phyloP scores from a whole-genome alignment of 1,284 basidiomycete species.

The Cystobasidium slooffiae region DNA sequence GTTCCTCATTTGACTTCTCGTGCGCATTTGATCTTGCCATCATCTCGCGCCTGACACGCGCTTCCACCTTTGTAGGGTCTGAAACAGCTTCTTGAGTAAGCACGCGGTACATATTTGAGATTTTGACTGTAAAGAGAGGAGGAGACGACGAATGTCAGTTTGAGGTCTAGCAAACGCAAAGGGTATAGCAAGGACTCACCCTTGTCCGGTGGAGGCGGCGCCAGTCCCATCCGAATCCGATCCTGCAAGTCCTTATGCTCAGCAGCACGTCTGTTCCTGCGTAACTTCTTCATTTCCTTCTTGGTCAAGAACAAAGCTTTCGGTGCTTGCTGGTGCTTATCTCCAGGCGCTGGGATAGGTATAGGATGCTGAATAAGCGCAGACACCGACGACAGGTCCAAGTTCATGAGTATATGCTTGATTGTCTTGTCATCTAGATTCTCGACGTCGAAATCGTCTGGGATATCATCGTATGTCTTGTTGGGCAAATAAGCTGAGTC shows the following conservation, averaged over 20 bases:
- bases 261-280: constrained; percentile 82
- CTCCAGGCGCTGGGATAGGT: constrained; percentile 86
- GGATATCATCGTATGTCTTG: constrained; percentile 72
- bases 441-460: constrained; percentile 63
- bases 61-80: constrained; percentile 97
- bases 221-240: constrained; percentile 90
- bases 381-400: constrained; percentile 75
- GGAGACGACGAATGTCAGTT: constrained; percentile 46
- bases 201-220: constrained; percentile 94
- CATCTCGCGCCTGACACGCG: constrained; percentile 88
- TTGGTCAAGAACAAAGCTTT: constrained; percentile 88
- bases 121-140: constrained; percentile 69
- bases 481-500: constrained; percentile 82
- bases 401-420: constrained; percentile 49
- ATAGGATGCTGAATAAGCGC: constrained; percentile 97
- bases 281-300: constrained; percentile 95
- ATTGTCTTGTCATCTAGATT: constrained; percentile 41
- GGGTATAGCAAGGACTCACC: constrained; percentile 60
- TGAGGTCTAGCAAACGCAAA: neutral
- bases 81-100: constrained; percentile 93
- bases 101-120: constrained; percentile 97
- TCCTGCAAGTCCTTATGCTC: constrained; percentile 95
- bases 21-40: constrained; percentile 84
- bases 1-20: constrained; percentile 86
- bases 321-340: constrained; percentile 73